Percentiles rank a stretch among this genome's conserved stretches.
Conservation (phyloP, 768 basidiomycete species). For the Boletus reticulatus region DNA sequence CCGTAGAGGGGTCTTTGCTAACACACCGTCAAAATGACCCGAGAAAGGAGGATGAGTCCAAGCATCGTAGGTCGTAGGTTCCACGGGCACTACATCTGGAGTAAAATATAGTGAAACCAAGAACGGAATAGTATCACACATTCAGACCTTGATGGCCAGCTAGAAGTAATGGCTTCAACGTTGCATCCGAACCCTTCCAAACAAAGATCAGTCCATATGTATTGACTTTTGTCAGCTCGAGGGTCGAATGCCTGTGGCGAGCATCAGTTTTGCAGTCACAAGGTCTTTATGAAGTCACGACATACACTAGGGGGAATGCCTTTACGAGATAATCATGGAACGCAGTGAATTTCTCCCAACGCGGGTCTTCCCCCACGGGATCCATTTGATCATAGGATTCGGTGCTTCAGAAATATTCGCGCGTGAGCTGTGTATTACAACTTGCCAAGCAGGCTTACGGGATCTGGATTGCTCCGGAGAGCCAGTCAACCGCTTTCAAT, state of each 20-base stretch:
- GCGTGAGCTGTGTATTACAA: constrained; percentile 3
- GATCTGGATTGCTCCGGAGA: constrained; percentile 38
- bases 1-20: neutral
- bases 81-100: constrained; percentile 68
- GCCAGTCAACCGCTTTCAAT: constrained; percentile 33
- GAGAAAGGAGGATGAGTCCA: constrained; percentile 67
- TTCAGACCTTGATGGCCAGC: constrained; percentile 51
- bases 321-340: constrained; percentile 55
- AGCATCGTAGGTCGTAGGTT: constrained; percentile 48
- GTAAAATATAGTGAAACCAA: neutral
- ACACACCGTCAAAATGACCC: constrained; percentile 54
- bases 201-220: constrained; percentile 59
- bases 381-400: constrained; percentile 51
- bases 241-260: constrained; percentile 41
- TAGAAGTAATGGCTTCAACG: constrained; percentile 56
- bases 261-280: neutral
- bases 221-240: constrained; percentile 57
- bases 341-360: constrained; percentile 52
- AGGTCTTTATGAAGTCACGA: neutral
- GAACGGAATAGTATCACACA: neutral
- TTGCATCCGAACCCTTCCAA: constrained; percentile 50
- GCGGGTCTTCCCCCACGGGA: constrained; percentile 45
- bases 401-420: constrained; percentile 35
- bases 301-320: constrained; percentile 63
- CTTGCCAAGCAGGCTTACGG: constrained; percentile 35